Percentiles rank a stretch among this genome's conserved stretches.
phyloP scores from a whole-genome alignment of 73 alveolate genomes.

The Paramecium bursaria region DNA sequence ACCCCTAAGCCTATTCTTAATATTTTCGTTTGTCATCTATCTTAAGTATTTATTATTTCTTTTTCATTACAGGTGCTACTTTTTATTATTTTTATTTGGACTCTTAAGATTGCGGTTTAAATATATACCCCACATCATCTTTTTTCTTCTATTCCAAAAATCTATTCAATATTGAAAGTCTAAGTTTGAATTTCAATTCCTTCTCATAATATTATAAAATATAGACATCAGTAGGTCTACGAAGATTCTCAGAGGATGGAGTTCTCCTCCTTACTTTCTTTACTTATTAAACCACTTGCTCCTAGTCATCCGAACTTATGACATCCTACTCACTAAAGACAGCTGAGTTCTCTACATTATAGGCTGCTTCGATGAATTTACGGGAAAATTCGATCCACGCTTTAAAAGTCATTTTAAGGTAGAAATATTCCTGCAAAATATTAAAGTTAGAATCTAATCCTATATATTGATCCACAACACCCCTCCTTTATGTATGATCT shows the following conservation, averaged over 20 bases:
- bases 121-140: not conserved
- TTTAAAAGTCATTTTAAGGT: constrained; percentile 28
- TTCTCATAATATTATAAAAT: constrained; percentile 39
- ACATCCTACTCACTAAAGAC: constrained; percentile 48
- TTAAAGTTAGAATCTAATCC: constrained; percentile 11
- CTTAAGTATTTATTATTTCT: constrained; percentile 38
- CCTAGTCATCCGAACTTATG: not conserved
- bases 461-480: not conserved
- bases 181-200: not conserved
- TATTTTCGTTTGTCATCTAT: not conserved
- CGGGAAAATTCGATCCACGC: constrained; percentile 35
- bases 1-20: not conserved
- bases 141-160: not conserved
- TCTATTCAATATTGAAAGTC: not conserved
- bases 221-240: constrained; percentile 51
- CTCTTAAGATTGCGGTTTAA: constrained; percentile 18
- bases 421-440: constrained; percentile 26
- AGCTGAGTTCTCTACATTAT: not conserved
- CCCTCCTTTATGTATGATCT: constrained; percentile 12
- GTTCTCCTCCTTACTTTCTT: constrained; percentile 11
- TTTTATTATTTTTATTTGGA: not conserved
- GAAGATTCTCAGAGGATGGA: constrained; percentile 30
- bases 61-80: constrained; percentile 3
- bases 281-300: not conserved
- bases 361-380: constrained; percentile 15